These are phyloP conservation scores for Fraxinus americana DNA, from an alignment of 257 asterid genomes.

Conservation along the genomic window DNA sequence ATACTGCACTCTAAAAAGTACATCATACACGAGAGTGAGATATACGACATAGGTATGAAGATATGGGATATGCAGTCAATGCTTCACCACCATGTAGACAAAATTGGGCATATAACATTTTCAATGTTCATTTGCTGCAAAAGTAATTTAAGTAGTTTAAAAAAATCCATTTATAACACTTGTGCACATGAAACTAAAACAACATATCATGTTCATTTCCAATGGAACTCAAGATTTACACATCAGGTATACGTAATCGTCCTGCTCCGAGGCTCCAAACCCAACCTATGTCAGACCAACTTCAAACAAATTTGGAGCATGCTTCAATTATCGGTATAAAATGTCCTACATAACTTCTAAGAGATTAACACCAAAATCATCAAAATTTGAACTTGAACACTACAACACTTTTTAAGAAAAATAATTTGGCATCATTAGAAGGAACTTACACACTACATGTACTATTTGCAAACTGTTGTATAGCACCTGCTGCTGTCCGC, in stretches of 20 bases:
- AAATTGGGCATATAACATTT: neutral
- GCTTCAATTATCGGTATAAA: constrained; percentile 6
- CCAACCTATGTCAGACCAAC: neutral
- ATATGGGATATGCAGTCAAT: neutral
- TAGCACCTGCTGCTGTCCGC: constrained; percentile 84
- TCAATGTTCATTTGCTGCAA: neutral
- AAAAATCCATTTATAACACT: neutral
- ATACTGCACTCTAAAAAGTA: neutral
- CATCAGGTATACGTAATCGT: neutral
- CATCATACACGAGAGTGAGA: constrained; percentile 1
- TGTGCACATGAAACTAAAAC: neutral
- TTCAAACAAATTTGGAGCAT: constrained; percentile 7
- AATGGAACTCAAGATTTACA: neutral
- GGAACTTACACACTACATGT: constrained; percentile 95
- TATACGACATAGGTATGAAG: constrained; percentile 17
- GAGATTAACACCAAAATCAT: constrained; percentile 1
- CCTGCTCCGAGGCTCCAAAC: neutral
- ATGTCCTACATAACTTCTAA: neutral
- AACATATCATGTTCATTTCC: neutral
- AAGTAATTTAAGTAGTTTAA: neutral
- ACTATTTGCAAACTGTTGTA: constrained; percentile 86
- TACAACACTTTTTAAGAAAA: neutral
- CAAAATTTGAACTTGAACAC: neutral
- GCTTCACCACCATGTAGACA: neutral
- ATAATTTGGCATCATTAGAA: neutral